These are phyloP conservation scores for Magnolia kwangsiensis DNA, from an alignment of 164 flowering plant genomes.

Conservation along the genomic window DNA sequence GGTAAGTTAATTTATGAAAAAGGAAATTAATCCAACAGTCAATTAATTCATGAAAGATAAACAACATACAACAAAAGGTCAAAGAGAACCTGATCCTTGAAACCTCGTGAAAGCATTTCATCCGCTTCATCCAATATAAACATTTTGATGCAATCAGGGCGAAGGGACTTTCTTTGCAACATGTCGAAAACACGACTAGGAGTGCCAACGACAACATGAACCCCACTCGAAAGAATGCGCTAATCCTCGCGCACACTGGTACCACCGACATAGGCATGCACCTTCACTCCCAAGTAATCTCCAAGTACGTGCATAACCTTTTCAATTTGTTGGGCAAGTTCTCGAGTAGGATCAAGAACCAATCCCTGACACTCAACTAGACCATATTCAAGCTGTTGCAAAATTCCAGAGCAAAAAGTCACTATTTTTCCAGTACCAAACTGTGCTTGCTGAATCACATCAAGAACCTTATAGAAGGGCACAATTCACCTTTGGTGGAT, in stretches of 20 bases:
- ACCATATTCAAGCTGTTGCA: constrained; percentile 74
- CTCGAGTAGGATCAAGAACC: constrained; percentile 83
- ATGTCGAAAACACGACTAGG: constrained; percentile 91
- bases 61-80: background rate
- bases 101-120: constrained; percentile 90
- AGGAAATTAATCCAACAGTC: too few species aligned
- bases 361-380: constrained; percentile 71
- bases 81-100: constrained; percentile 72
- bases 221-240: constrained; percentile 71
- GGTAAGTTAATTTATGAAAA: background rate
- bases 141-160: constrained; percentile 70
- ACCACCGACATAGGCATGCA: constrained; percentile 96
- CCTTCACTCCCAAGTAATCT: constrained; percentile 82
- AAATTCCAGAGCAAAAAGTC: constrained; percentile 79
- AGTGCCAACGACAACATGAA: constrained; percentile 83
- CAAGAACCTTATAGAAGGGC: constrained; percentile 80
- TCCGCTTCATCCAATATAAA: constrained; percentile 89
- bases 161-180: constrained; percentile 72
- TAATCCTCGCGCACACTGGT: constrained; percentile 89
- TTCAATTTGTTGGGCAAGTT: constrained; percentile 84
- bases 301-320: constrained; percentile 93
- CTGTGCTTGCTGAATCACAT: constrained; percentile 88
- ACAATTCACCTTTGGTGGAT: constrained; percentile 89
- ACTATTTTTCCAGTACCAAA: constrained; percentile 92
- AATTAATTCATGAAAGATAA: background rate